Conservation (phyloP, 768 basidiomycete species). For the Mycena rosella region DNA sequence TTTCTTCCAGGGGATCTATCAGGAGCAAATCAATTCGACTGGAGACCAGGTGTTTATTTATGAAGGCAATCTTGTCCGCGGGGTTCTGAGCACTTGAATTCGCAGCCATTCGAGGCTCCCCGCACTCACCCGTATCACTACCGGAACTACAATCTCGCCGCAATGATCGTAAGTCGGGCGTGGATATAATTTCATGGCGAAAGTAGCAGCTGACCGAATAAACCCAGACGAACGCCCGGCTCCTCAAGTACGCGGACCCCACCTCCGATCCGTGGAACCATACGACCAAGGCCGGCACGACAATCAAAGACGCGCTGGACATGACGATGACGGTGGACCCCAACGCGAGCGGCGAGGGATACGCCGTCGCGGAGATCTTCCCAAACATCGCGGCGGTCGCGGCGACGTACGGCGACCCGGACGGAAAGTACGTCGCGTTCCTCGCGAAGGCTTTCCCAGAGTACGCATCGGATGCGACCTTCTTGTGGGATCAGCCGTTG, state of each 20-base stretch:
- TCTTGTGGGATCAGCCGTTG: slow-evolving; percentile 70
- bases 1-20: slow-evolving; percentile 66
- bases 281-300: slow-evolving; percentile 62
- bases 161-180: slow-evolving; percentile 66
- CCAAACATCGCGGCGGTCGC: slow-evolving; percentile 70
- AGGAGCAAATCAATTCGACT: slow-evolving; percentile 63
- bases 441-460: slow-evolving; percentile 52
- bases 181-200: not conserved
- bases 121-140: slow-evolving; percentile 78
- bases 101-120: slow-evolving; percentile 70
- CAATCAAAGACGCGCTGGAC: slow-evolving; percentile 71
- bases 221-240: slow-evolving; percentile 67
- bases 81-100: not conserved
- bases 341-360: slow-evolving; percentile 46
- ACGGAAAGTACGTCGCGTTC: slow-evolving; percentile 66
- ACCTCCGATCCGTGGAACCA: slow-evolving; percentile 62
- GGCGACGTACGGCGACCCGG: slow-evolving; percentile 70
- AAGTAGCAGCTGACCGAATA: not conserved
- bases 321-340: slow-evolving; percentile 64
- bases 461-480: slow-evolving; percentile 61
- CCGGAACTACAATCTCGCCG: slow-evolving; percentile 74
- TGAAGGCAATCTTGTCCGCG: not conserved
- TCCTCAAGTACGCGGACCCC: slow-evolving; percentile 61
- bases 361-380: slow-evolving; percentile 62
- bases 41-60: slow-evolving; percentile 66